Percentiles rank a stretch among this genome's conserved stretches.
Conservation (phyloP, 78 protist genomes). For the Dictyostelium firmibasis region DNA sequence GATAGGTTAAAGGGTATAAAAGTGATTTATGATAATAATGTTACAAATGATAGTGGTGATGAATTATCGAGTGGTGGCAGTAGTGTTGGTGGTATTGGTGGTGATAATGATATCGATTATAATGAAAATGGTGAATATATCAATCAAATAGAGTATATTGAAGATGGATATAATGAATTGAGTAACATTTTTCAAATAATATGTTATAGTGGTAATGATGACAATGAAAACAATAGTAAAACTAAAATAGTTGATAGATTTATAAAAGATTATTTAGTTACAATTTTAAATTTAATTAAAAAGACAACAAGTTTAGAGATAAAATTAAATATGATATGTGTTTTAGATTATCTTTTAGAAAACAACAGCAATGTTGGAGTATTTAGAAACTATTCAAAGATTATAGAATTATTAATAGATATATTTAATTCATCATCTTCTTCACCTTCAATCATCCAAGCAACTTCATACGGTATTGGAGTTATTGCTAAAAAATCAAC, state of each 20-base stretch:
- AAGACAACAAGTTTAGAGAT: not conserved
- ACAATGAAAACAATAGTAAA: not conserved
- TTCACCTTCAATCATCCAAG: not conserved
- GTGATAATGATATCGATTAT: not conserved
- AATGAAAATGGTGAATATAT: not conserved
- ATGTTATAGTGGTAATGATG: not conserved
- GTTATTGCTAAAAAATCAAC: not conserved
- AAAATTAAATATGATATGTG: not conserved
- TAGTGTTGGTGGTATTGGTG: not conserved
- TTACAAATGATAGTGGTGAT: not conserved
- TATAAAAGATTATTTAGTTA: not conserved
- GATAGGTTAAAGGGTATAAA: not conserved
- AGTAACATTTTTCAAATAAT: not conserved
- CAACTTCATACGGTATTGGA: not conserved
- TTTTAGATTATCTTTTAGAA: not conserved
- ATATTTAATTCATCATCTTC: not conserved
- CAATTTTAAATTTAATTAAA: not conserved
- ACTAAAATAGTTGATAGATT: not conserved
- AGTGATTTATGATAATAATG: not conserved
- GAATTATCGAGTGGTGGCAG: not conserved
- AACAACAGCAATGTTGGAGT: not conserved
- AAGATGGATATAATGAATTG: not conserved
- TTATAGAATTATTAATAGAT: not conserved
- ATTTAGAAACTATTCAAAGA: conserved; percentile 1
- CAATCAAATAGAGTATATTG: not conserved